Base-by-base conservation (phyloP, 495 filamentous ascomycete genomes). In the Friedmanniomyces endolithicus region DNA sequence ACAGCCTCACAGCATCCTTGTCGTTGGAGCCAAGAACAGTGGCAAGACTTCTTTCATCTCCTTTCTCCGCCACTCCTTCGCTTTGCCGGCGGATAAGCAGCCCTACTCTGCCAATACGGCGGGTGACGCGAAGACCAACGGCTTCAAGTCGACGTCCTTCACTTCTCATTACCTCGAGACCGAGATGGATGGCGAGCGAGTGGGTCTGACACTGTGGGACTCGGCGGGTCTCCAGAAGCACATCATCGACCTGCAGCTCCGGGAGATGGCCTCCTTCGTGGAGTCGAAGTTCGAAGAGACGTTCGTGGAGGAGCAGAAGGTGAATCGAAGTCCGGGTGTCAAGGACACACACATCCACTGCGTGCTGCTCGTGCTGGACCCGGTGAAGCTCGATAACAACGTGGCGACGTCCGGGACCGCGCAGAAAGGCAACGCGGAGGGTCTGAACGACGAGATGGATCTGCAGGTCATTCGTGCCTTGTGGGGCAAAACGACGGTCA, bases 281-380 rank as follows among this genome's bases (percentile, higher is more conserved):
- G 92, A 98, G 72, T 90, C 85, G 69, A 98, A 97, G 68, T 98
- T 98, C 58, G 90, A 97, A 67, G 94, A 98, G 65, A 97, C 92
- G 0, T 90, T 97, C 67, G 83, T 81, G 33, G 92, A 98, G 71
- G 92, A 98, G 75, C 95, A 94, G 78, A 96, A 95, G 74, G 90
- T 98, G 34, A 73, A 95, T 47, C 84, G 92, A 60, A 87, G 90
- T 50, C 89, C 92, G 19, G 92, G 90, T 57, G 85, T 86, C 63
- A 86, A 86, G 61, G 92, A 98, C 74, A 95, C 90, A 43, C 92
- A 98, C 68, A 92, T 98, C 61, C 92, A 98, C 67, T 94, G 88
- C 53, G 92, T 89, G 53, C 95, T 98, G 68, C 74, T 95, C 50
- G 74, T 98, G 43, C 80, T 98, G 48, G 92, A 98, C 65, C 92